Evolutionary conservation across 306 rosid species (phyloP).

Genomic region (Gleditsia sinensis): DNA sequence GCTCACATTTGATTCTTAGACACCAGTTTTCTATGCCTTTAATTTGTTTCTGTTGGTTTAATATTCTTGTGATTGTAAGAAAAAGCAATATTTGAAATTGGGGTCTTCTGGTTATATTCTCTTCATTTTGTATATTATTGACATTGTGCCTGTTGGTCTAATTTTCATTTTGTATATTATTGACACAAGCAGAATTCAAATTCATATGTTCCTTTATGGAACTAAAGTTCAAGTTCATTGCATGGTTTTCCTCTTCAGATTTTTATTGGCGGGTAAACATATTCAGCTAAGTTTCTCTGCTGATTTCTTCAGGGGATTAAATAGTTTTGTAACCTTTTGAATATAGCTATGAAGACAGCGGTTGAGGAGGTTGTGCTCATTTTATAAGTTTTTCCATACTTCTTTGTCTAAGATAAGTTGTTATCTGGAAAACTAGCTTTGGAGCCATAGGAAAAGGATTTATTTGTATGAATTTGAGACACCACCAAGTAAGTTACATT

Average conservation of each 20-base stretch:
- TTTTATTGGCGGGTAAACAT: slow-evolving; percentile 10
- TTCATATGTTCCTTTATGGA: slow-evolving; percentile 32
- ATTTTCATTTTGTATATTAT: neutral
- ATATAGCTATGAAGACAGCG: neutral
- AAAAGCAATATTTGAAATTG: neutral
- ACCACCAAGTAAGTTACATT: neutral
- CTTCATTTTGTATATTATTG: neutral
- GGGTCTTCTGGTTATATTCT: slow-evolving; percentile 3
- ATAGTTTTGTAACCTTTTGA: slow-evolving; percentile 20
- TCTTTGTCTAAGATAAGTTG: slow-evolving; percentile 3
- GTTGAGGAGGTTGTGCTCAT: slow-evolving; percentile 1
- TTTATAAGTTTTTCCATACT: slow-evolving; percentile 4
- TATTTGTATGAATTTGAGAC: neutral
- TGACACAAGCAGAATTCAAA: slow-evolving; percentile 28
- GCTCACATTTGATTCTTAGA: neutral
- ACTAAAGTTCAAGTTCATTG: slow-evolving; percentile 28
- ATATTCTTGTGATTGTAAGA: neutral
- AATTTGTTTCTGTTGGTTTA: slow-evolving; percentile 1
- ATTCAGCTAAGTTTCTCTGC: slow-evolving; percentile 31
- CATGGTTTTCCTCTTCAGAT: slow-evolving; percentile 8
- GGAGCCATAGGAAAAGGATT: slow-evolving; percentile 15
- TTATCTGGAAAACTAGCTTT: slow-evolving; percentile 3
- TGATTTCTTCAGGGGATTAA: slow-evolving; percentile 24
- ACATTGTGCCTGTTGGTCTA: slow-evolving; percentile 10
- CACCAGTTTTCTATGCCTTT: neutral